Evolutionary conservation across 352 stramenopile species (phyloP).

Genomic region (Phytopythium helicoides): DNA sequence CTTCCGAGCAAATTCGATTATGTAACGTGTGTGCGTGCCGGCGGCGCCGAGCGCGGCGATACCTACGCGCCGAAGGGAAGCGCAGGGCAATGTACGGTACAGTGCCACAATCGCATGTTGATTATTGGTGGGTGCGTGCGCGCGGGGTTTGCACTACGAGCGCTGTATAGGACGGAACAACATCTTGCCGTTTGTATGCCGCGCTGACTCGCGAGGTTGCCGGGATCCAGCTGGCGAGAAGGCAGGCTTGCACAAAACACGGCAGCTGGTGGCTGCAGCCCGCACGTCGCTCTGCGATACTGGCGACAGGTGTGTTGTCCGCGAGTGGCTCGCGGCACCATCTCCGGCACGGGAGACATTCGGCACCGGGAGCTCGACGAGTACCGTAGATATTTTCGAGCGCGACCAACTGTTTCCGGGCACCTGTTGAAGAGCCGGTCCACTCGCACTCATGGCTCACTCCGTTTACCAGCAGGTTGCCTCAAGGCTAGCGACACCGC

Average conservation of each 20-base stretch:
- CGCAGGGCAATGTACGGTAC: slow-evolving; percentile 3
- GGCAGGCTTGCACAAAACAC: slow-evolving; percentile 6
- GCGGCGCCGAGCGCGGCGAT: slow-evolving; percentile 21
- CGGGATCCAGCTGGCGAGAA: slow-evolving; percentile 28
- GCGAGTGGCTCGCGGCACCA: slow-evolving; percentile 1
- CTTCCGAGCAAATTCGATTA: slow-evolving; percentile 63
- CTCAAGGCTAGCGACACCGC: slow-evolving; percentile 7
- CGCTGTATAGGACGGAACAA: not conserved
- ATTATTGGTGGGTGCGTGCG: slow-evolving; percentile 11
- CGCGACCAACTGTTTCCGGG: slow-evolving; percentile 5
- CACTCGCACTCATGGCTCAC: not conserved
- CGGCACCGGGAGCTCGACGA: not conserved
- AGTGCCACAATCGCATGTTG: not conserved
- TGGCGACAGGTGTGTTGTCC: not conserved
- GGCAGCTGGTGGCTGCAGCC: slow-evolving; percentile 8
- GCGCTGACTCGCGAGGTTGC: slow-evolving; percentile 13
- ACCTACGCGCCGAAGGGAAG: slow-evolving; percentile 19
- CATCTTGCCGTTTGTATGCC: slow-evolving; percentile 1
- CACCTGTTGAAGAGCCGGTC: slow-evolving; percentile 11
- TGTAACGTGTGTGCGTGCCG: slow-evolving; percentile 55
- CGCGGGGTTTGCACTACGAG: not conserved
- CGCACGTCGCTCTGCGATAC: slow-evolving; percentile 1
- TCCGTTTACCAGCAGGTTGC: not conserved
- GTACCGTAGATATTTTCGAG: not conserved
- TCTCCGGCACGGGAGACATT: not conserved